Evolutionary conservation across 2,329 filamentous ascomycete species (phyloP), one percentile per base, ranked within the genome.

Genomic region (Didymella segeticola): DNA sequence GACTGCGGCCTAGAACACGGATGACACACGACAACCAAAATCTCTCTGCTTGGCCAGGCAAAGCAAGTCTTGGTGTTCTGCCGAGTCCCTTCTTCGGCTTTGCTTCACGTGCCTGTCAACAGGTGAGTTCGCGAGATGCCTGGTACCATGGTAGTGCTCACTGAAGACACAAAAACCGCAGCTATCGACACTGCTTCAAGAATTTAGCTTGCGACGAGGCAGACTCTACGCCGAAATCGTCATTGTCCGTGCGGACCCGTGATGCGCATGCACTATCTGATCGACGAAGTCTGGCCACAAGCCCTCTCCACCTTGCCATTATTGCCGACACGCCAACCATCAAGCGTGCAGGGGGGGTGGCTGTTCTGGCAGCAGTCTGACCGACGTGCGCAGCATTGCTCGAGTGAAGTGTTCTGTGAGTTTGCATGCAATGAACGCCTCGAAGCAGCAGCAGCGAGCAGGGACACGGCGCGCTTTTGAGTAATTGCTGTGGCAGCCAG

Each of bases 21-120:
- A 49, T 54, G 51, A 49, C 51, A 54, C 38, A 38, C 51, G 17
- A 27, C 45, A 42, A 49, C 51, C 51, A 49, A 27, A 49, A 15
- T 47, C 34, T 10, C 15, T 43, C 42, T 53, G 43, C 37, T 37
- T 31, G 50, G 47, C 37, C 37, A 47, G 33, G 20, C n/a, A 12
- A 20, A 53, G 43, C 47, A 49, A 30, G 33, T 49, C 45, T 49
- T 33, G 25, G 33, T 17, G 39, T 33, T 29, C 26, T 14, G 25
- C 51, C 51, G 27, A 43, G 51, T 38, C 41, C 20, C 33, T 33
- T 23, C 46, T 39, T 49, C 51, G 45, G 51, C 34, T 41, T 41
- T 41, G 36, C 23, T 49, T 37, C 31, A 54, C 50, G 27, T 34
- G 33, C 23, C 38, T 39, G 27, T 43, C 33, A 38, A n/a, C n/a